These are phyloP conservation scores for Calendula officinalis DNA, from an alignment of 129 eudicot genomes.

Conservation along the genomic window DNA sequence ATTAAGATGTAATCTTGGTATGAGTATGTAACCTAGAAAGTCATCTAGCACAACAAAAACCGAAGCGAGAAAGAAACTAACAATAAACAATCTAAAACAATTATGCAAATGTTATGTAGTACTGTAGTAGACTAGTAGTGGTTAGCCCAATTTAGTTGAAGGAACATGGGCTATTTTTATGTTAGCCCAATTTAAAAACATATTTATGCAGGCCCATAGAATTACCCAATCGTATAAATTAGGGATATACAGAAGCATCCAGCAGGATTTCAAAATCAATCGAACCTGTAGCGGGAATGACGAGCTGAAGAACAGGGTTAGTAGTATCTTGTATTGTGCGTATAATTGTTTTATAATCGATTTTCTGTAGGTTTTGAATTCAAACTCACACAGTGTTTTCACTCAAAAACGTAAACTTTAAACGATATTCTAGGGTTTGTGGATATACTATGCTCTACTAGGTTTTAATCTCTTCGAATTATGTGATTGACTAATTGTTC, in stretches of 20 bases:
- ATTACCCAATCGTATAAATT: slow-evolving; percentile 5
- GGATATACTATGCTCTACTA: background rate
- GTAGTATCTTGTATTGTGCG: background rate
- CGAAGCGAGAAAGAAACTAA: too few species aligned
- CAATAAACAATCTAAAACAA: too few species aligned
- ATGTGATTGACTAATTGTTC: background rate
- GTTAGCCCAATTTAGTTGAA: background rate
- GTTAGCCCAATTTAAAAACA: slow-evolving; percentile 2
- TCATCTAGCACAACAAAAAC: too few species aligned
- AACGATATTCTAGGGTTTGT: slow-evolving; percentile 9
- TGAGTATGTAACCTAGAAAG: too few species aligned
- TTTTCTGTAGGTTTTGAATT: background rate
- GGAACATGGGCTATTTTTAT: slow-evolving; percentile 1
- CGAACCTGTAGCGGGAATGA: slow-evolving; percentile 9
- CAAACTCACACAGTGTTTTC: background rate
- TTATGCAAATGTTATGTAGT: too few species aligned
- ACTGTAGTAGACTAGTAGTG: too few species aligned
- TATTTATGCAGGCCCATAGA: background rate
- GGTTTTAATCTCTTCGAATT: background rate
- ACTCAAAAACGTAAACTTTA: background rate
- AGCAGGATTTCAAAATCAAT: background rate
- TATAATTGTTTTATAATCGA: background rate
- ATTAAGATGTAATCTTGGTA: too few species aligned
- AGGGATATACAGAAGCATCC: slow-evolving; percentile 20
- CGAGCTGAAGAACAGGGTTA: slow-evolving; percentile 23